Percentiles rank a stretch among this genome's conserved stretches.
Conservation (phyloP, 257 asterid genomes). For the Solanum lycopersicoides region DNA sequence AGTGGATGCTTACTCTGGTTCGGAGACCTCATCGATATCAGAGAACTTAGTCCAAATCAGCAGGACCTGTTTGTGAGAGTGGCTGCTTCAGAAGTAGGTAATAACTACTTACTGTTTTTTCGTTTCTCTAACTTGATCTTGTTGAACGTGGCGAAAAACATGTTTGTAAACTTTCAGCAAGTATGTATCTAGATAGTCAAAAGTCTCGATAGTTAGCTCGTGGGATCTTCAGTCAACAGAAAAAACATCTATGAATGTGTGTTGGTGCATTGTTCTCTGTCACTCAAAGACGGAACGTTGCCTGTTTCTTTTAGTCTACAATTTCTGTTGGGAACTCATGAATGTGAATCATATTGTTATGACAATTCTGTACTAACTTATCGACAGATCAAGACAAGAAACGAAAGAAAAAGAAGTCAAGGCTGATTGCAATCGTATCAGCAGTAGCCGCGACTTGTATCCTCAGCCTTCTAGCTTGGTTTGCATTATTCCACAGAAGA, state of each 20-base stretch:
- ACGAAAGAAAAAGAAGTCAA: not conserved
- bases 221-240: not conserved
- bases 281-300: not conserved
- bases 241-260: not conserved
- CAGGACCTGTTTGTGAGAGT: constrained; percentile 3
- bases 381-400: not conserved
- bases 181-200: not conserved
- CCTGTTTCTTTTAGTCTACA: not conserved
- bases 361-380: not conserved
- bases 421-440: not conserved
- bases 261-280: not conserved
- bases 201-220: not conserved
- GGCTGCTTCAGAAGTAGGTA: constrained; percentile 19
- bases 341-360: not conserved
- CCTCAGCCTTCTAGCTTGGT: not conserved
- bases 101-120: not conserved
- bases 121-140: not conserved
- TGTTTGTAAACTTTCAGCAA: not conserved
- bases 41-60: not conserved
- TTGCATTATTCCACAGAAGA: not conserved
- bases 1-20: constrained; percentile 13
- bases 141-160: not conserved
- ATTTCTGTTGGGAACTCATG: not conserved
- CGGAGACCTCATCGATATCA: constrained; percentile 5
- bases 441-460: not conserved